A percentile compares a stretch with the other conserved stretches of the same genome.
Evolutionary conservation across 2,329 filamentous ascomycete species (phyloP).

Genomic region (Apiospora arundinis): DNA sequence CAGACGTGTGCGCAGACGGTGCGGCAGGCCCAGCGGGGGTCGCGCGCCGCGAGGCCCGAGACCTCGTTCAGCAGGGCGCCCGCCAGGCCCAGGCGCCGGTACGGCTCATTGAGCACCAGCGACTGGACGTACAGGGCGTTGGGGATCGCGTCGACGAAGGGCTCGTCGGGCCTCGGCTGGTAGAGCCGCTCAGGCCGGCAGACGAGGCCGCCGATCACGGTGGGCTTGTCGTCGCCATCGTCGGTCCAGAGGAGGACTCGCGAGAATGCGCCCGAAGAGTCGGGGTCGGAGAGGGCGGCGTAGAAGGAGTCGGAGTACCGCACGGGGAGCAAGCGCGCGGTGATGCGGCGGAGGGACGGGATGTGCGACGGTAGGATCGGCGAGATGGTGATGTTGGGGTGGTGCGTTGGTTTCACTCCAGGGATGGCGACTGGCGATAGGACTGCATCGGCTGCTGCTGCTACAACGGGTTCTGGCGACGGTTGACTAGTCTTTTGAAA

Average conservation of each 20-base stretch:
- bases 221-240: slow-evolving; percentile 46
- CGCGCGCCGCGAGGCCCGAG: slow-evolving; percentile 47
- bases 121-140: slow-evolving; percentile 69
- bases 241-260: slow-evolving; percentile 66
- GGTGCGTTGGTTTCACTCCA: slow-evolving; percentile 46
- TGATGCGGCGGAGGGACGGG: slow-evolving; percentile 67
- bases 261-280: slow-evolving; percentile 59
- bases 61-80: slow-evolving; percentile 62
- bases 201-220: slow-evolving; percentile 65
- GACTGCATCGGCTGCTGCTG: slow-evolving; percentile 29
- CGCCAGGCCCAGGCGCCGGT: slow-evolving; percentile 64
- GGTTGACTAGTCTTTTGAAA: neutral
- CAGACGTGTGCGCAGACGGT: slow-evolving; percentile 71
- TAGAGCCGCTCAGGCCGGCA: slow-evolving; percentile 64
- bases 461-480: slow-evolving; percentile 21
- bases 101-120: slow-evolving; percentile 67
- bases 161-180: slow-evolving; percentile 24
- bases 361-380: slow-evolving; percentile 58
- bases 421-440: slow-evolving; percentile 32
- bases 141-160: slow-evolving; percentile 36
- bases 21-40: slow-evolving; percentile 43
- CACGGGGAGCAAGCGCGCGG: slow-evolving; percentile 68
- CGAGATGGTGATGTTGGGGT: slow-evolving; percentile 58
- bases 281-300: slow-evolving; percentile 56
- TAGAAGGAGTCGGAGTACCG: slow-evolving; percentile 71